Percentiles rank a stretch among this genome's conserved stretches.
Evolutionary conservation across 2,329 filamentous ascomycete genomes (phyloP).

Genomic region (Diaporthe humulicola): DNA sequence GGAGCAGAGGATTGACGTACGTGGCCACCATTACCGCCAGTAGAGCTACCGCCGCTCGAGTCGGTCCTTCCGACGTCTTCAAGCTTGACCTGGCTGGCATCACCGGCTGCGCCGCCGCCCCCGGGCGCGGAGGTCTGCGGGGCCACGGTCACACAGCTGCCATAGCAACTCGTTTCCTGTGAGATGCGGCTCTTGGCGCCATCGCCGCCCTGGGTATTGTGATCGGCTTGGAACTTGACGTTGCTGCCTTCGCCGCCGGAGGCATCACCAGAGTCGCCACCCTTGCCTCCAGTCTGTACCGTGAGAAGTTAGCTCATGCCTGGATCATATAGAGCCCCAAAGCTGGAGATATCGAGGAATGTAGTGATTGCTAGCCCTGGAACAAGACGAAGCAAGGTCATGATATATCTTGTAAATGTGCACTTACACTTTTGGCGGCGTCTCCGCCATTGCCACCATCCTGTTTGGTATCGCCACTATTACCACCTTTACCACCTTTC

Average conservation of each 20-base stretch:
- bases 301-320: background rate
- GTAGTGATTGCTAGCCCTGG: background rate
- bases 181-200: conserved; percentile 13
- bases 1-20: background rate
- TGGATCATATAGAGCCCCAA: background rate
- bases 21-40: background rate
- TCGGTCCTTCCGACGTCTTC: background rate
- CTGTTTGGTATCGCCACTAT: background rate
- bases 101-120: background rate
- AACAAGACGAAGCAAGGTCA: background rate
- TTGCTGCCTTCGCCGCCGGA: background rate
- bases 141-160: conserved; percentile 24
- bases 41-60: background rate
- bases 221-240: background rate
- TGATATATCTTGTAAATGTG: background rate
- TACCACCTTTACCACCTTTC: background rate
- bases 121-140: background rate
- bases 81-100: background rate
- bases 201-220: background rate
- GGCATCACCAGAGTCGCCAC: background rate
- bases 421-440: background rate
- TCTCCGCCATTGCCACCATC: background rate
- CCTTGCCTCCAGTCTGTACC: background rate
- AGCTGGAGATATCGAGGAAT: background rate
- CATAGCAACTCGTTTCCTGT: conserved; percentile 17